Base-by-base conservation (phyloP, 495 filamentous ascomycete species). In the Lasiosphaeria hispida region DNA sequence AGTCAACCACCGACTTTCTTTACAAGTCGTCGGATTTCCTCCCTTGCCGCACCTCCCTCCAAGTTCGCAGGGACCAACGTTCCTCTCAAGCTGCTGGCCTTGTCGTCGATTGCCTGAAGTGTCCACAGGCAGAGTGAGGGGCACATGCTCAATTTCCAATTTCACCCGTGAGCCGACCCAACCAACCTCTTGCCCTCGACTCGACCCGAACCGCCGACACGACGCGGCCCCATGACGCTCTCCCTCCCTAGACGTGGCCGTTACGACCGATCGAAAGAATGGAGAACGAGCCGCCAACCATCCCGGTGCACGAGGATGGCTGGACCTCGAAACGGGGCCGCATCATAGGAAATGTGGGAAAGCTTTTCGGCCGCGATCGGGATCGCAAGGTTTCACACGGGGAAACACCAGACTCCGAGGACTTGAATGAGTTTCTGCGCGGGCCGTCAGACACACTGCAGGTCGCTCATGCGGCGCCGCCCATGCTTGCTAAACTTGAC, bases 261-360 rank as follows among this genome's bases (percentile, higher is more conserved):
- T 41, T 13, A 56, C 40, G 50, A 63, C 34, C 61, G 60, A 64
- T 44, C 39, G 51, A 57, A 59, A 71, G 60, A 64, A 80, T 78
- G 72, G 77, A 80, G 62, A 72, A 74, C 68, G 73, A 77, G 39
- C 63, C 67, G 37, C 71, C 67, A 15, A 49, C 62, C 50, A 50
- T 61, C 48, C 41, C 55, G 14, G 69, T 69, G 51, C 69, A 72
- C 18, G 72, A 73, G 18, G 72, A 69, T 50, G 67, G 67, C 48
- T 61, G 71, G 40, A 33, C 37, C 37, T 70, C 73, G 44, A 76
- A 69, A 58, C 67, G 75, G 60, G 73, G 73, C 58, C 73, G 75
- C 47, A 52, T 80, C 14, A 80, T 80, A 72, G 77, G 77, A 42
- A 79, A 77, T 13, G 79, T 80, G 72, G 77, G 77, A 42, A 79